Evolutionary conservation across 2,329 filamentous ascomycete genomes (phyloP).

Genomic region (Coniochaeta sp.): DNA sequence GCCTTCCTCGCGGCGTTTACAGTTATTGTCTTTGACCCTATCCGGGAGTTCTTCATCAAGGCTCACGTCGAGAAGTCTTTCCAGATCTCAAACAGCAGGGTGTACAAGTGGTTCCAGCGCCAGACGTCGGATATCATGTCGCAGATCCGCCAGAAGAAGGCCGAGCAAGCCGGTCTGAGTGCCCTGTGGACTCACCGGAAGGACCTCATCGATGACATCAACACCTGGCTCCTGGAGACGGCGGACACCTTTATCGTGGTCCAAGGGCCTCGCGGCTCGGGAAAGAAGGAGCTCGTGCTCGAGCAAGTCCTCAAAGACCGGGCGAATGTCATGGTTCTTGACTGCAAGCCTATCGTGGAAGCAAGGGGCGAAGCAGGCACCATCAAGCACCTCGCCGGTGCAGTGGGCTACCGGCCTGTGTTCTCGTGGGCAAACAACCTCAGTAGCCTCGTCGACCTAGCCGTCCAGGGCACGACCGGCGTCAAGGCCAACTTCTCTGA

Average conservation of each 20-base stretch:
- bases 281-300: constrained; percentile 80
- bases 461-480: constrained; percentile 87
- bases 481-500: constrained; percentile 93
- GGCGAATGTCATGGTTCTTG: constrained; percentile 73
- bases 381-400: constrained; percentile 70
- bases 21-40: constrained; percentile 87
- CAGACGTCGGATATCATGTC: constrained; percentile 59
- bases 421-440: constrained; percentile 97
- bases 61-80: constrained; percentile 75
- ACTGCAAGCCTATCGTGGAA: constrained; percentile 91
- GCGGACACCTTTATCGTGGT: constrained; percentile 90
- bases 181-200: constrained; percentile 86
- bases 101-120: constrained; percentile 76
- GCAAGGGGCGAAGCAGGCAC: constrained; percentile 81
- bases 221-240: constrained; percentile 80
- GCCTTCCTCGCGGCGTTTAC: constrained; percentile 77
- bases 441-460: constrained; percentile 85
- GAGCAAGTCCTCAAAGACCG: constrained; percentile 74
- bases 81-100: constrained; percentile 62
- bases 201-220: constrained; percentile 72
- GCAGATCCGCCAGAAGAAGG: constrained; percentile 46
- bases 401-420: constrained; percentile 86
- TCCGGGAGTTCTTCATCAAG: constrained; percentile 88
- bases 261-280: constrained; percentile 84
- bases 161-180: constrained; percentile 62